Conservation (phyloP, 2,329 filamentous ascomycete species). For the Venturia nashicola region DNA sequence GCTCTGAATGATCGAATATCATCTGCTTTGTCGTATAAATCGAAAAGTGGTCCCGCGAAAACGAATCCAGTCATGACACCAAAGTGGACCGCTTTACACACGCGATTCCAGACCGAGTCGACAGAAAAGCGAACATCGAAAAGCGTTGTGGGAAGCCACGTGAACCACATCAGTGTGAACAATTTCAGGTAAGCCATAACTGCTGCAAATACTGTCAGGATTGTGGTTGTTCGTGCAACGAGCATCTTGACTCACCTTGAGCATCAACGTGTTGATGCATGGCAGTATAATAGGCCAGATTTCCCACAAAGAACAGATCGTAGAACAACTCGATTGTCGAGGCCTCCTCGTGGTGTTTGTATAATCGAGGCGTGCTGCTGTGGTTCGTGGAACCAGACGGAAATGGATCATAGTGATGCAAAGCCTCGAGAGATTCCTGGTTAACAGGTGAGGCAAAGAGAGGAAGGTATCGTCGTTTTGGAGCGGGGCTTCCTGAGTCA, state of each 20-base stretch:
- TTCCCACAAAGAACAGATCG: conserved; percentile 47
- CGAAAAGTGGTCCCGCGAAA: conserved; percentile 49
- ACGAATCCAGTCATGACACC: conserved; percentile 47
- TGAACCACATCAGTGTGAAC: conserved; percentile 48
- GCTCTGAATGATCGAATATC: conserved; percentile 4
- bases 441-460: neutral
- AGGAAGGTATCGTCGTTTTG: neutral
- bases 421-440: neutral
- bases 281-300: conserved; percentile 46
- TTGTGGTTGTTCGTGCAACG: neutral
- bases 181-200: conserved; percentile 32
- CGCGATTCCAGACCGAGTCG: conserved; percentile 47
- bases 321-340: conserved; percentile 41
- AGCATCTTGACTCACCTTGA: neutral
- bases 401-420: neutral
- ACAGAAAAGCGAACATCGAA: conserved; percentile 51
- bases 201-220: neutral
- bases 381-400: neutral
- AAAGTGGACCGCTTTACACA: conserved; percentile 44
- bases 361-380: neutral
- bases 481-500: neutral
- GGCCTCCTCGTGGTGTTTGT: conserved; percentile 22
- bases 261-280: conserved; percentile 38
- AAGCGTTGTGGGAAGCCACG: conserved; percentile 47
- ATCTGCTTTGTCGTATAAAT: conserved; percentile 26